Evolutionary conservation across 73 alveolate species (phyloP), one percentile per base, ranked within the genome.

Genomic region (Blepharisma japonicum): DNA sequence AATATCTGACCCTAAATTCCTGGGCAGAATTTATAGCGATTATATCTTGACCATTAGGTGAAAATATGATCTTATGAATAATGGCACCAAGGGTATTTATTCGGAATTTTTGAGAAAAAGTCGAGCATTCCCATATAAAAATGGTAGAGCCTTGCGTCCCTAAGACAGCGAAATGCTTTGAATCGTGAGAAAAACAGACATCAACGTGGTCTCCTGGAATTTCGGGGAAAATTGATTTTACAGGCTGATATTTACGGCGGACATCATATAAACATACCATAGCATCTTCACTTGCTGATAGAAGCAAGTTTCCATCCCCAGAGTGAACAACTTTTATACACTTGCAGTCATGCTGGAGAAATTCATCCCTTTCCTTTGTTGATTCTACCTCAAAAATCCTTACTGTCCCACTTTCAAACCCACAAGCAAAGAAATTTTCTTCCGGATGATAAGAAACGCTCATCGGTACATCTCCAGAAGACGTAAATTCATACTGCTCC

Each of bases 261-360:
- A 81, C 86, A 48, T 89, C 88, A 74, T 89, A 90, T 27, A 89
- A 55, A 3, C 90, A 83, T 1, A 89, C 82, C 55, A 76, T 68
- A 6, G 92, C 95, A 76, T 89, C 95, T 67, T 85, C 84, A n/a
- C 92, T 71, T n/a, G 81, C 87, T 11, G 89, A 49, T 0, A 85
- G 80, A 32, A 89, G 81, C 6, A 85, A 71, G 27, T 83, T 81
- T 45, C 90, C 81, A 49, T 76, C 81, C 6, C 88, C 81, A 6
- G 92, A 83, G 76, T 85, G 86, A 45, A 79, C 89, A 14, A 78
- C 25, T 51, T 76, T 76, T 7, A 56, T 68, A 6, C 85, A 18
- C 0, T 88, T 87, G 45, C 54, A 48, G 46, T 89, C 88, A 71
- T 84, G 88, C 77, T 79, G 85, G 25, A 82, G 32, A 66, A 81